Evolutionary conservation across 805 yeast genomes (phyloP).

Genomic region (Candida gorgasii): DNA sequence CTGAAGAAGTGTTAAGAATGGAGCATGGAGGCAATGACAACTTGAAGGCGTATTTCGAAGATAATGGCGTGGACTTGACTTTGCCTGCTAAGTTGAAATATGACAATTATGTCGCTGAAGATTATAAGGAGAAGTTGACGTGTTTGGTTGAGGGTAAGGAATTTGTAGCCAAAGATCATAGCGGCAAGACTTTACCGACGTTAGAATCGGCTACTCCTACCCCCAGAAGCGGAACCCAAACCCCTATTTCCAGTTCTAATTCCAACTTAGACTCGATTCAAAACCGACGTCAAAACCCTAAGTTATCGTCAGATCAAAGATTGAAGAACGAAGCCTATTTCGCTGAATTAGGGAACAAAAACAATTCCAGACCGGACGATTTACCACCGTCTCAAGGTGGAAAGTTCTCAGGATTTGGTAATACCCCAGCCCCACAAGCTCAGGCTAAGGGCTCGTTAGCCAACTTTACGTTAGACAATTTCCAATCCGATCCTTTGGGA

Average conservation of each 20-base stretch:
- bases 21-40: slow-evolving; percentile 90
- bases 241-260: no score
- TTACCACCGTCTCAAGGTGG: slow-evolving; percentile 95
- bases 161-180: slow-evolving; percentile 66
- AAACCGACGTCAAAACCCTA: slow-evolving; percentile 47
- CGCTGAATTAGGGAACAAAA: slow-evolving; percentile 72
- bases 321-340: slow-evolving; percentile 79
- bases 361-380: slow-evolving; percentile 71
- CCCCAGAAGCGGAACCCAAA: slow-evolving; percentile 11
- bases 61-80: slow-evolving; percentile 66
- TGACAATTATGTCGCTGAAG: slow-evolving; percentile 90
- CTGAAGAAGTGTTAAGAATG: slow-evolving; percentile 87
- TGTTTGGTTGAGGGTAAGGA: slow-evolving; percentile 72
- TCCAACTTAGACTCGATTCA: slow-evolving; percentile 25
- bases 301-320: slow-evolving; percentile 39
- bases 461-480: slow-evolving; percentile 62
- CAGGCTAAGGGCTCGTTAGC: slow-evolving; percentile 44
- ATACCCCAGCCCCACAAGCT: slow-evolving; percentile 56
- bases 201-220: background rate
- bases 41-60: slow-evolving; percentile 65
- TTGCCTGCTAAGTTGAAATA: slow-evolving; percentile 75
- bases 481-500: slow-evolving; percentile 87
- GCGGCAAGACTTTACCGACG: slow-evolving; percentile 43
- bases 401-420: slow-evolving; percentile 88
- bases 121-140: slow-evolving; percentile 80